Base-by-base conservation (phyloP, 2,329 filamentous ascomycete genomes). In the Hysterium pulicare region DNA sequence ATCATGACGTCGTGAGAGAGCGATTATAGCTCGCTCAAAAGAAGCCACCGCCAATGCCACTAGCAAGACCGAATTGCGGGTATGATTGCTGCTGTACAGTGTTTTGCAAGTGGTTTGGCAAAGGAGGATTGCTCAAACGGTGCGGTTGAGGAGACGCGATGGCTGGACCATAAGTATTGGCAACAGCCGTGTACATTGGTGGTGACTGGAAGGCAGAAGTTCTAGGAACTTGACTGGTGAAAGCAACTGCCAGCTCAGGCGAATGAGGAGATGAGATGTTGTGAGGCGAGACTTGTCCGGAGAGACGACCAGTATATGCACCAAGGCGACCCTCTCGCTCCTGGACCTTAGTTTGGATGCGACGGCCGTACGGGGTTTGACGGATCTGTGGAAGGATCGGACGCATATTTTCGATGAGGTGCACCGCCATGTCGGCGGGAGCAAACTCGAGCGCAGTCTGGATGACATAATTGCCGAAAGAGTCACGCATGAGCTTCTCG, bases 381-480 rank as follows among this genome's bases (percentile, higher is more conserved):
- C 90, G 88, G 50, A 97, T 94, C 32, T 81, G 76, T 3, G 88
- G 86, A 30, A 97, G 73, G 48, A 94, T 83, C 1, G 90, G 89
- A 30, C 90, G 87, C 57, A 97, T 90, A 26, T 79, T 77, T 47
- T 97, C 90, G 34, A 95, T 83, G 33, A 98, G 77, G 35, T 81
- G 81, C 45, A 61, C 15, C 37, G 58, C 62, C 31, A 62, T 34
- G 10, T 62, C 62, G 5, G 59, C 48, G 6, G 55, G 62, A 33
- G 61, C 61, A 40, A 64, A 66, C 56, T 67, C 65, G 40, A 69
- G 58, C 21, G 93, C 90, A 30, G 93, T 98, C 75, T 98, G 93
- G 30, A 98, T 87, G 51, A 98, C 93, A 59, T 98, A 98, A 71
- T 98, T 98, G 66, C 89, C 93, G 61, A 88, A 98, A 0, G 86